A percentile compares a stretch with the other conserved stretches of the same genome.
Evolutionary conservation across 805 yeast genomes (phyloP).

Genomic region (Saturnispora quitensis): DNA sequence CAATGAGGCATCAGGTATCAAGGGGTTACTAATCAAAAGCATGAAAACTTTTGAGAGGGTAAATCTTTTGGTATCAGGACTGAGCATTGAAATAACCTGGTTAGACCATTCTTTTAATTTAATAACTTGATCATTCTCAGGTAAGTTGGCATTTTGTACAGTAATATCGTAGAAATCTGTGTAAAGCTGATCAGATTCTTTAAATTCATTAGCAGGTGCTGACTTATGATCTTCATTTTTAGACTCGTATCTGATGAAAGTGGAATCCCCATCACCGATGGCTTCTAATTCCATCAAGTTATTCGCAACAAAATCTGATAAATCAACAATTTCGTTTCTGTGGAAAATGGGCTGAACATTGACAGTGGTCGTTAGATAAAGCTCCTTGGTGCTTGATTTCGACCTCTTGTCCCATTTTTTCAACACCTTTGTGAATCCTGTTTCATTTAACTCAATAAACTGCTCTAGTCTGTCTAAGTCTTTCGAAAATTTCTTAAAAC

Average conservation of each 20-base stretch:
- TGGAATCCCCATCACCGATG: conserved; percentile 35
- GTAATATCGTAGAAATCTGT: conserved; percentile 46
- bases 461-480: conserved; percentile 86
- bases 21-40: conserved; percentile 53
- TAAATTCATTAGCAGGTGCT: conserved; percentile 6
- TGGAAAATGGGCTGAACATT: conserved; percentile 96
- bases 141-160: conserved; percentile 29
- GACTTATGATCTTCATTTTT: conserved; percentile 6
- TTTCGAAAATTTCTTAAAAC: conserved; percentile 79
- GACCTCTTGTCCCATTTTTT: conserved; percentile 98
- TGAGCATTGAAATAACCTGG: conserved; percentile 37
- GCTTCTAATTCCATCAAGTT: conserved; percentile 70
- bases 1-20: conserved; percentile 55
- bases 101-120: conserved; percentile 30
- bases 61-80: conserved; percentile 31
- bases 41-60: conserved; percentile 64
- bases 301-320: conserved; percentile 68
- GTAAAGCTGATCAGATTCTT: conserved; percentile 54
- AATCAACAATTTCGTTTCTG: conserved; percentile 71
- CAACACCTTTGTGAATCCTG: conserved; percentile 90
- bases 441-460: conserved; percentile 87
- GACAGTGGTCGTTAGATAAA: conserved; percentile 85
- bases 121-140: conserved; percentile 25
- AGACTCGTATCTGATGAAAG: conserved; percentile 22
- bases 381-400: conserved; percentile 87